Base-by-base conservation (phyloP, 2,329 filamentous ascomycete genomes). In the Furcasterigmium sp. region DNA sequence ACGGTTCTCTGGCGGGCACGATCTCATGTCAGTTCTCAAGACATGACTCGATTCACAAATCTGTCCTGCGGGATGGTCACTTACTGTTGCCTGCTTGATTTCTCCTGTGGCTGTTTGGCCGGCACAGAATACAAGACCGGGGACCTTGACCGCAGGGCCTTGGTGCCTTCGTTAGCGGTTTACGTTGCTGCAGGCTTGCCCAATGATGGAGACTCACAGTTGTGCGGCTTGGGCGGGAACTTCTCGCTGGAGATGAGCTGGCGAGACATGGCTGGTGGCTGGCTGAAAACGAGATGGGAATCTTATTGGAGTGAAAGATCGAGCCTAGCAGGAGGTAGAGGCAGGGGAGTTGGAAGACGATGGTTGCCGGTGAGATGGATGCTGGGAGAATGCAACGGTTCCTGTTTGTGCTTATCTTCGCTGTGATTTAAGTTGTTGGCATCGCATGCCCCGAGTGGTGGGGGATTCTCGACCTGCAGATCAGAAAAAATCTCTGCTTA, bases 91-190 rank as follows among this genome's bases (percentile, higher is more conserved):
- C 45, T 69, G 62, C 53, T 68, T 69, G 41, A 71, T 71, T 47
- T 72, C 68, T 41, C 68, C 68, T 8, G 67, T 69, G n/a, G 67
- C 68, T n/a, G 68, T 71, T 52, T 72, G 68, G 4, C 68, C 68
- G 5, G 68, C 68, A 25, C 63, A 67, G 50, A 72, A 72, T 39
- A 72, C 67, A 14, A 72, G 66, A 20, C 68, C 68, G 1, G 68
- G 67, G 5, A 72, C 60, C 46, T 69, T 69, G 37, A 59, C 56
- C 2, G 68, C 68, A 30, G 68, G 68, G 50, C 58, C 64, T 68
- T 32, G 17, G n/a, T 9, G 32, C n/a, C 32, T 8, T 35, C n/a
- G 32, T 35, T 18, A 35, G 32, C n/a, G 32, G 32, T n/a, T 15
- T 6, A 35, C 8, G 9, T 10, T 15, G 32, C 32, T 18, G 32